Conservation (phyloP, 2,329 filamentous ascomycete genomes). For the Aureobasidium musti region DNA sequence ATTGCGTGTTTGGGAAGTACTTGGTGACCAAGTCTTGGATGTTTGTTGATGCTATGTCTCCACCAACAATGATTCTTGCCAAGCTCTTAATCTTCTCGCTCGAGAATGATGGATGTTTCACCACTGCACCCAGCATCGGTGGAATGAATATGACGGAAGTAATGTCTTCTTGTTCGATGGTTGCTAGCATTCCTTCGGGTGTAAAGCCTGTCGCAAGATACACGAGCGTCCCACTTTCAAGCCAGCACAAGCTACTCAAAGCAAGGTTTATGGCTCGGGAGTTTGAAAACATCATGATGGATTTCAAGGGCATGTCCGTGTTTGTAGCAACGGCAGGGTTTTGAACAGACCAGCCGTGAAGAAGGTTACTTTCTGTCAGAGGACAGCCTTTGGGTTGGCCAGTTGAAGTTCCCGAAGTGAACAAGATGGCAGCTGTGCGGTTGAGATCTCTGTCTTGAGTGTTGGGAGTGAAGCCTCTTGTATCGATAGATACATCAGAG, state of each 20-base stretch:
- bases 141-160: background rate
- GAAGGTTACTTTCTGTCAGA: background rate
- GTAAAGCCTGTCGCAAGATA: background rate
- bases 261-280: constrained; percentile 12
- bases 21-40: background rate
- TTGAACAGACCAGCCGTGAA: background rate
- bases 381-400: constrained; percentile 22
- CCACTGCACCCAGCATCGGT: background rate
- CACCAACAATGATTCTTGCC: background rate
- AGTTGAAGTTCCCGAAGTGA: constrained; percentile 16
- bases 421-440: background rate
- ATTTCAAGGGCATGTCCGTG: too few relatives aligned
- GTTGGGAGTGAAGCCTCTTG: background rate
- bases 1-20: background rate
- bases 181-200: background rate
- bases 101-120: background rate
- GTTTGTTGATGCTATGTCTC: background rate
- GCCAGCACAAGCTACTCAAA: background rate
- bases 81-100: background rate
- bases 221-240: background rate
- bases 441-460: background rate
- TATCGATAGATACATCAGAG: background rate
- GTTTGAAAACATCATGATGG: constrained; percentile 9
- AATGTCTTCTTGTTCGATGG: background rate
- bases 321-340: background rate